These are phyloP conservation scores for Lepidium sativum DNA, from an alignment of 345 rosid species.

Conservation along the genomic window DNA sequence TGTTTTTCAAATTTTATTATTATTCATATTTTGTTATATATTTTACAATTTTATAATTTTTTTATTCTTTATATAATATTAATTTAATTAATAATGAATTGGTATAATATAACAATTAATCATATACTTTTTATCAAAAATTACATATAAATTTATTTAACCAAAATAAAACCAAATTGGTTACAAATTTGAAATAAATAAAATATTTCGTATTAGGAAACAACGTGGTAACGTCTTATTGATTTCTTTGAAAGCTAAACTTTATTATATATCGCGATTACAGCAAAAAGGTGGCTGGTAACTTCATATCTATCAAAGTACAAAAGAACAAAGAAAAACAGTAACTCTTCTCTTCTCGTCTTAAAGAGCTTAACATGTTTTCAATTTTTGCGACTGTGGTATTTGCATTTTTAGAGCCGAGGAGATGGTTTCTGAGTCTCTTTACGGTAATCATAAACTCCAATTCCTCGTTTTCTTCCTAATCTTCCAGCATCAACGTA, in stretches of 20 bases:
- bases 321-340: neutral
- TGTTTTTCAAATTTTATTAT: too few relatives aligned
- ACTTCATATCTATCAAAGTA: neutral
- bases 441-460: conserved; percentile 61
- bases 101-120: too few relatives aligned
- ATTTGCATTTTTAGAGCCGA: conserved; percentile 39
- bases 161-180: too few relatives aligned
- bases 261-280: neutral
- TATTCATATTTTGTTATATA: too few relatives aligned
- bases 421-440: conserved; percentile 26
- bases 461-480: conserved; percentile 68
- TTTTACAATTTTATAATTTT: too few relatives aligned
- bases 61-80: too few relatives aligned
- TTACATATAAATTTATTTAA: too few relatives aligned
- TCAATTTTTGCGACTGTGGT: neutral
- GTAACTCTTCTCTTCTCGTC: neutral
- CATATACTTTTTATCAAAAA: too few relatives aligned
- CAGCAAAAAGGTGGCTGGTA: neutral
- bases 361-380: neutral
- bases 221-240: neutral
- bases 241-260: neutral
- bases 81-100: too few relatives aligned
- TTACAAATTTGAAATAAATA: too few relatives aligned
- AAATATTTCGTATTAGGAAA: neutral
- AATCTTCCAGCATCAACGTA: conserved; percentile 80